Conservation (phyloP, 129 eudicot species). For the Flaveria sonorensis region DNA sequence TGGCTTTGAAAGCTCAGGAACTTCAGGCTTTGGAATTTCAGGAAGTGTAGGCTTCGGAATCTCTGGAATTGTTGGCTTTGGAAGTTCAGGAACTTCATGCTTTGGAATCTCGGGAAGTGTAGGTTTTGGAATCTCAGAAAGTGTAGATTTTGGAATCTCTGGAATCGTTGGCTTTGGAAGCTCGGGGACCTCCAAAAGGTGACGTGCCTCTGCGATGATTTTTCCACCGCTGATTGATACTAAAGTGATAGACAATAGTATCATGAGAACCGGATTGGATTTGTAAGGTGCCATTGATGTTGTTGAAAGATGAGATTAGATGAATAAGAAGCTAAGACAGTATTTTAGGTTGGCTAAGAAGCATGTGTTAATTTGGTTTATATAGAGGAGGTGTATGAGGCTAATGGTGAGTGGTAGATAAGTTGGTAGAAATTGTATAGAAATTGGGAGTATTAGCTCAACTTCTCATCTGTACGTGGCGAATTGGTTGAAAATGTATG, state of each 20-base stretch:
- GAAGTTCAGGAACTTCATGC: not conserved
- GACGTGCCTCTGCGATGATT: constrained; percentile 18
- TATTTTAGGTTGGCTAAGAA: not conserved
- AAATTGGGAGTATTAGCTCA: constrained; percentile 7
- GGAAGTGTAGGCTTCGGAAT: constrained; percentile 9
- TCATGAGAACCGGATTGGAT: not conserved
- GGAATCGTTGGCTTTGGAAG: constrained; percentile 18
- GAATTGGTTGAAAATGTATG: no score
- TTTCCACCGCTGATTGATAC: constrained; percentile 9
- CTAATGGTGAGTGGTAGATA: no score
- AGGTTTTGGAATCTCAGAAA: constrained; percentile 18
- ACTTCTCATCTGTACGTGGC: not conserved
- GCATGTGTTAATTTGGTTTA: no score
- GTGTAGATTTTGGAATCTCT: not conserved
- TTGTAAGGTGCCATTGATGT: constrained; percentile 24
- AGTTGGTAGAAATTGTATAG: not conserved
- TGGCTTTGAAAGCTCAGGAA: constrained; percentile 20
- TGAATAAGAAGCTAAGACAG: not conserved
- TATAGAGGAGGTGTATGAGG: no score
- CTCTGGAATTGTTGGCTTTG: constrained; percentile 17
- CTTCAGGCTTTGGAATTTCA: constrained; percentile 5
- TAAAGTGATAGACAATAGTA: constrained; percentile 24
- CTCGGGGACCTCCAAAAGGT: constrained; percentile 30
- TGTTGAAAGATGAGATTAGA: not conserved
- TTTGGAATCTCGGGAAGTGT: constrained; percentile 4